These are phyloP conservation scores for Triangularia verruculosa DNA, from an alignment of 2,329 filamentous ascomycete species.

Conservation along the genomic window DNA sequence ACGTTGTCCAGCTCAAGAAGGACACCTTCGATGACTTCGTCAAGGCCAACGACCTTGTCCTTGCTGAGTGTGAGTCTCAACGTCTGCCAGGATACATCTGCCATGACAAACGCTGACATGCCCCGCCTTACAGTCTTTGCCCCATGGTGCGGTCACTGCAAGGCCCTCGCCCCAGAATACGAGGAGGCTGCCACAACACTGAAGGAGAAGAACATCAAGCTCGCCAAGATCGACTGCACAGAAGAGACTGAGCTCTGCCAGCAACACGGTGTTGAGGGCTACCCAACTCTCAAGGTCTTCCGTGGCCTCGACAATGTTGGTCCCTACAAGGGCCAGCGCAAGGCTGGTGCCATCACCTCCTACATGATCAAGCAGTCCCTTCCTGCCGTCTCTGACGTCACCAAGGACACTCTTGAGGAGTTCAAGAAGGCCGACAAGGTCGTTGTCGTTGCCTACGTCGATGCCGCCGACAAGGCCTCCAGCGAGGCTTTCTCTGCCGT, in stretches of 20 bases:
- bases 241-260: constrained; percentile 90
- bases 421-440: constrained; percentile 99
- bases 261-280: constrained; percentile 87
- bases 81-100: not conserved
- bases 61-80: constrained; percentile 78
- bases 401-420: constrained; percentile 79
- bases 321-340: constrained; percentile 85
- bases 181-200: constrained; percentile 80
- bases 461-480: constrained; percentile 74
- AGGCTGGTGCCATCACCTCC: constrained; percentile 71
- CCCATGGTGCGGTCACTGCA: constrained; percentile 98
- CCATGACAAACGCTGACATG: constrained; percentile 11
- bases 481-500: constrained; percentile 78
- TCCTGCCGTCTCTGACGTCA: constrained; percentile 82
- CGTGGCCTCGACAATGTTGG: constrained; percentile 77
- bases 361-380: constrained; percentile 99
- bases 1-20: constrained; percentile 80
- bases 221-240: constrained; percentile 92
- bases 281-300: constrained; percentile 99
- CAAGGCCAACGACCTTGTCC: constrained; percentile 79
- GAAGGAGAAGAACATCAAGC: constrained; percentile 82
- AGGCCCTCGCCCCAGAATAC: constrained; percentile 91
- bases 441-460: constrained; percentile 86
- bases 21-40: constrained; percentile 87
- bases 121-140: constrained; percentile 67